phyloP scores from a whole-genome alignment of 805 yeast species.

The Debaryomyces hansenii region DNA sequence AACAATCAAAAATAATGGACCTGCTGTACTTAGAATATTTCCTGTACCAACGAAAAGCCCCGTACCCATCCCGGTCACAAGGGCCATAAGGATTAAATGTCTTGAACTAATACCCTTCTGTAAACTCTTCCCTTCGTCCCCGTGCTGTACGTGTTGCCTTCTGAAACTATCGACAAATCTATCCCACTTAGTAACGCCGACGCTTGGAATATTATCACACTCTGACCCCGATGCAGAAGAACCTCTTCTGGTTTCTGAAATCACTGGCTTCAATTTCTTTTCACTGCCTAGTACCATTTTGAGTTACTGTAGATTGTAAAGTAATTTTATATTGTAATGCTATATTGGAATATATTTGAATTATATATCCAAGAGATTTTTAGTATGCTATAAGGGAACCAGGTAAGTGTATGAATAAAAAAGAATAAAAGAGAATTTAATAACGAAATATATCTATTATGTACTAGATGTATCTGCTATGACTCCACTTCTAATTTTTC shows the following conservation, averaged over 20 bases:
- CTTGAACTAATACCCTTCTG: conserved; percentile 37
- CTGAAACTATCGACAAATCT: conserved; percentile 30
- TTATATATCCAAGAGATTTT: too few relatives aligned
- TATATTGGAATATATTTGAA: too few relatives aligned
- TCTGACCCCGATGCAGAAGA: conserved; percentile 10
- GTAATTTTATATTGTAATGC: too few relatives aligned
- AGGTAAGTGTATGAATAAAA: too few relatives aligned
- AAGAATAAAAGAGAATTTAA: too few relatives aligned
- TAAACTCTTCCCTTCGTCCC: conserved; percentile 20
- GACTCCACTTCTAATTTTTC: too few relatives aligned
- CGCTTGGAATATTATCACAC: conserved; percentile 10
- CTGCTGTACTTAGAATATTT: conserved; percentile 33
- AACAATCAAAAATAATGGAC: conserved; percentile 32
- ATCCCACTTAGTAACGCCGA: conserved; percentile 18
- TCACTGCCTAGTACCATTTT: conserved; percentile 8
- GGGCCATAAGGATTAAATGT: conserved; percentile 37
- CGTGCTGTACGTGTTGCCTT: conserved; percentile 11
- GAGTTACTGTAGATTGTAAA: too few relatives aligned
- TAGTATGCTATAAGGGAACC: too few relatives aligned
- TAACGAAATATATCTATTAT: too few relatives aligned
- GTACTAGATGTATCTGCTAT: too few relatives aligned
- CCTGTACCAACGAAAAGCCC: conserved; percentile 45
- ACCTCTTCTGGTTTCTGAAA: conserved; percentile 15
- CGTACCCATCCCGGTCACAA: conserved; percentile 42
- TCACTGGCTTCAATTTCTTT: conserved; percentile 14